Evolutionary conservation across 441 rosid genomes (phyloP).

Genomic region (Raphanus hybrid): DNA sequence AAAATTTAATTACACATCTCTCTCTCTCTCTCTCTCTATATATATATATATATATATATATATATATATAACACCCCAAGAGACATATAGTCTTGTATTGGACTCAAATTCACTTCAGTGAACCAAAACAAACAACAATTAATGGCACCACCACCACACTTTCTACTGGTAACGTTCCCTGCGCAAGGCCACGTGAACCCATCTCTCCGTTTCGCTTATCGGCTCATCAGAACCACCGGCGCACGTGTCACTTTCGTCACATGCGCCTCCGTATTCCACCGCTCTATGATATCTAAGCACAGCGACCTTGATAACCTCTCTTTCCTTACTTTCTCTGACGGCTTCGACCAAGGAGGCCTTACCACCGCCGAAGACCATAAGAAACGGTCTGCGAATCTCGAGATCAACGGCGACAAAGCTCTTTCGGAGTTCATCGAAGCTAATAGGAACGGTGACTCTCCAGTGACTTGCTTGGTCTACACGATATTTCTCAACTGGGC

Average conservation of each 20-base stretch:
- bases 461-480: constrained; percentile 53
- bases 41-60: not conserved
- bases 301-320: constrained; percentile 41
- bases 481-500: constrained; percentile 59
- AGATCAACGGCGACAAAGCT: constrained; percentile 46
- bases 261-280: constrained; percentile 31
- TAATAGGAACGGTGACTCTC: constrained; percentile 32
- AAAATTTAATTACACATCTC: constrained; percentile 14
- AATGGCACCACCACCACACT: constrained; percentile 41
- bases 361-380: constrained; percentile 4
- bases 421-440: constrained; percentile 45
- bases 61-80: not conserved
- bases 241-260: constrained; percentile 49
- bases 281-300: constrained; percentile 29
- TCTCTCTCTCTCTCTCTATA: not conserved
- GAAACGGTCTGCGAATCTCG: constrained; percentile 30
- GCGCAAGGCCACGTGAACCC: constrained; percentile 55
- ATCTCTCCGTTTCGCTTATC: constrained; percentile 51
- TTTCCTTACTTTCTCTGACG: constrained; percentile 57
- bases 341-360: constrained; percentile 52
- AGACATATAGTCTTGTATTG: not conserved
- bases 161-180: constrained; percentile 46
- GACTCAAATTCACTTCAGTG: not conserved
- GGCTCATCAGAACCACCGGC: constrained; percentile 42
- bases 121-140: not conserved